Evolutionary conservation across 345 rosid species (phyloP).

Genomic region (Hibiscus tridactylites): DNA sequence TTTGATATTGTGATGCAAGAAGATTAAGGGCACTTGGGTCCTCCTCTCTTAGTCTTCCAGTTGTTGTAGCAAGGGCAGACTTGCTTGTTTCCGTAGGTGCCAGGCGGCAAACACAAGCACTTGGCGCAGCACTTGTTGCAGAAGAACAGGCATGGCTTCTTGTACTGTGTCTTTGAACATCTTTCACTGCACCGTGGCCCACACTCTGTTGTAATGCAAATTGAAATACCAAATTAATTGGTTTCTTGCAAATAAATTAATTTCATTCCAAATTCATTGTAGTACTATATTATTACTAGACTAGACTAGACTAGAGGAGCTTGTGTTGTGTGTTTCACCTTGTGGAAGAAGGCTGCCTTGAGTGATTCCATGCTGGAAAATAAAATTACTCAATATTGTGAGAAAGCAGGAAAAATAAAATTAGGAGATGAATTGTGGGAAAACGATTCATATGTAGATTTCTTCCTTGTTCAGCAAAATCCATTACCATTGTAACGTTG

Average conservation of each 20-base stretch:
- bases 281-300: not conserved
- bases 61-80: constrained; percentile 70
- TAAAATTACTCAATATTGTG: not conserved
- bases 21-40: constrained; percentile 56
- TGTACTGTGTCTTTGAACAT: constrained; percentile 43
- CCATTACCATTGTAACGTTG: not conserved
- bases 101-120: constrained; percentile 78
- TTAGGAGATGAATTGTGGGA: too few species aligned
- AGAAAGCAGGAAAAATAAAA: not conserved
- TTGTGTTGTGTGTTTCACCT: constrained; percentile 20
- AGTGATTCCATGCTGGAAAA: constrained; percentile 34
- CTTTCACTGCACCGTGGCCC: constrained; percentile 34
- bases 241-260: not conserved
- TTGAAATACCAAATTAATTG: not conserved
- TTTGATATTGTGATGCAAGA: not conserved
- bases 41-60: constrained; percentile 62
- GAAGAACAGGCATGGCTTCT: constrained; percentile 58
- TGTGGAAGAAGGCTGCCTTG: constrained; percentile 52
- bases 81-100: constrained; percentile 60
- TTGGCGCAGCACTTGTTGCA: constrained; percentile 54
- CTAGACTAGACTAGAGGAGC: not conserved
- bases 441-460: too few species aligned
- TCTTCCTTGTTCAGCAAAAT: too few species aligned
- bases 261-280: not conserved
- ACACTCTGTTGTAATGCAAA: constrained; percentile 23